phyloP scores from a whole-genome alignment of 176 grass and related monocot species.

The Paspalum vaginatum region DNA sequence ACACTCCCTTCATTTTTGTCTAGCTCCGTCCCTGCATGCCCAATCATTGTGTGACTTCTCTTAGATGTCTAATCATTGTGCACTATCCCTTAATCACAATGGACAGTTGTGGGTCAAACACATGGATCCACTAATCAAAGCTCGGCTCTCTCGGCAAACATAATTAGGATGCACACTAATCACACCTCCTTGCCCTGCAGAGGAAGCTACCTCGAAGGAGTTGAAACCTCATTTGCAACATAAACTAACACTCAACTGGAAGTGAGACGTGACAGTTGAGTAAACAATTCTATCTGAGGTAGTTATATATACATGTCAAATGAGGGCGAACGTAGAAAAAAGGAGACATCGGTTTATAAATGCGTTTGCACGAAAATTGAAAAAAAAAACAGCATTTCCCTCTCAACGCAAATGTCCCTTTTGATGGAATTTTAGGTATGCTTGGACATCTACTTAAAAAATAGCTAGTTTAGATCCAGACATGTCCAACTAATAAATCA shows the following conservation, averaged over 20 bases:
- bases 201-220: constrained; percentile 18
- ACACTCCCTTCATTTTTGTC: no score
- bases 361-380: background rate
- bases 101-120: background rate
- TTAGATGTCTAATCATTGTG: background rate
- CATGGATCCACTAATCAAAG: background rate
- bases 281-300: constrained; percentile 2
- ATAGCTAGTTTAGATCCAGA: no score
- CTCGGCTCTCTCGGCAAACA: background rate
- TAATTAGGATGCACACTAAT: background rate
- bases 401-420: background rate
- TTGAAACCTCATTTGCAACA: background rate
- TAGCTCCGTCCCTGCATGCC: no score
- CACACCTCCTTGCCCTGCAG: background rate
- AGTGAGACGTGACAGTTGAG: constrained; percentile 14
- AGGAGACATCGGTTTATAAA: background rate
- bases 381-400: background rate
- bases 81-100: background rate
- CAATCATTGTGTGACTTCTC: background rate
- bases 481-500: no score
- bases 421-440: background rate
- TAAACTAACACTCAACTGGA: background rate
- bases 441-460: background rate
- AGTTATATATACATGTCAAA: background rate
- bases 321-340: background rate